Base-by-base conservation (phyloP, 2,329 filamentous ascomycete genomes). In the Ascochyta pisi region DNA sequence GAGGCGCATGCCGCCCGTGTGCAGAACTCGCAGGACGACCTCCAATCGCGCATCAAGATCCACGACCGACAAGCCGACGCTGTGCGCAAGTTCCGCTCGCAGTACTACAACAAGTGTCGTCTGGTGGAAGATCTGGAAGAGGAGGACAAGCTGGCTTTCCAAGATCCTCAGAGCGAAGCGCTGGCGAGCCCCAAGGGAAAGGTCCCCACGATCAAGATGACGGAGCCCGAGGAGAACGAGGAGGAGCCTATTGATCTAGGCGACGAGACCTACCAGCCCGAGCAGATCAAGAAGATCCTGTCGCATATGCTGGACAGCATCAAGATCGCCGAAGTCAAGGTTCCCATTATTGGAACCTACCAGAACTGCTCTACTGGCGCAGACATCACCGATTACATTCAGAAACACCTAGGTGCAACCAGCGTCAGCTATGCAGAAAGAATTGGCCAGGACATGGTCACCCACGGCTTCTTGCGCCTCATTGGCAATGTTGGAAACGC, bases 31-130 rank as follows among this genome's bases (percentile, higher is more conserved):
- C 94, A 99, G 74, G 95, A 98, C 67, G 93, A 97, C 69, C 85
- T 99, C 22, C 94, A 98, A 76, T 79, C 83, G 43, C 90, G 92
- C 55, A 93, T 98, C 78, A 97, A 96, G 81, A 85, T 90, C 59
- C 92, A 98, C 76, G 92, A 96, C 73, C 91, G 90, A 65, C 96
- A 99, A 77, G 89, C 90, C 55, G 95, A 99, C 60, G 77, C 85
- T 19, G 92, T 96, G 59, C 92, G 92, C 83, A 98, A 98, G 79
- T 85, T 97, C 67, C 88, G 95, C 62, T 96, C 91, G 76, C 90
- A 91, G 67, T 99, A 99, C 79, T 98, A 98, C 84, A 99, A 98
- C 82, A 99, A 98, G 79, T 99, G 95, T 75, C 89, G 96, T 45
- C 82, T 97, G 60, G 89, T 98, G 6, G 96, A 99, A 75, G 95